Evolutionary conservation across 2,329 filamentous ascomycete species (phyloP).

Genomic region (Sporothrix curviconia): DNA sequence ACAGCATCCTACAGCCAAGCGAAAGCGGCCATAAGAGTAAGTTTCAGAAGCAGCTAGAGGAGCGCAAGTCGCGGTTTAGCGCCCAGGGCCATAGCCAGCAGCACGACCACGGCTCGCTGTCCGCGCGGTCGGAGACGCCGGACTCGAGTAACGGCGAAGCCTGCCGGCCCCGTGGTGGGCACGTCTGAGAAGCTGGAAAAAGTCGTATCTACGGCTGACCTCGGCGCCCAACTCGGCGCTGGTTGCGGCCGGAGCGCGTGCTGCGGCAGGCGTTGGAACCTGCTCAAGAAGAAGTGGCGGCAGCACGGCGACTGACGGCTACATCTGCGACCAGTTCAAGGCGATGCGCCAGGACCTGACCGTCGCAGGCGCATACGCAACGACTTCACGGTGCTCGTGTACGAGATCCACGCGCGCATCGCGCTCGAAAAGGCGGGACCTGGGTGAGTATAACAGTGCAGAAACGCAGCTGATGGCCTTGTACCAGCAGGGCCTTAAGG

Average conservation of each 20-base stretch:
- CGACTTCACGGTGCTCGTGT: conserved; percentile 91
- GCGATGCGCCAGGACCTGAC: conserved; percentile 96
- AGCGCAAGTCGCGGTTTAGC: conserved; percentile 82
- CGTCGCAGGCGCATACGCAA: conserved; percentile 94
- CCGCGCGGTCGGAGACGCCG: conserved; percentile 46
- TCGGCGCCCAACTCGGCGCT: conserved; percentile 80
- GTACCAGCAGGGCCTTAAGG: conserved; percentile 80
- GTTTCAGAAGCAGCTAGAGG: conserved; percentile 80
- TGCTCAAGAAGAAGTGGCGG: conserved; percentile 92
- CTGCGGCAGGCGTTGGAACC: conserved; percentile 77
- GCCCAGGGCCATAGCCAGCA: too few relatives aligned
- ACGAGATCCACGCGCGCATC: conserved; percentile 96
- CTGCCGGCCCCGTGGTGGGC: conserved; percentile 72
- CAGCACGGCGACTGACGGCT: conserved; percentile 89
- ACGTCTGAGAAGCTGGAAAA: conserved; percentile 79
- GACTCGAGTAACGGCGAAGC: conserved; percentile 25
- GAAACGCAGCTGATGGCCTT: conserved; percentile 92
- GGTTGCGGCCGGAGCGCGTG: conserved; percentile 75
- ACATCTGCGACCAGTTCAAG: conserved; percentile 99
- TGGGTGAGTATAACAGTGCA: conserved; percentile 99
- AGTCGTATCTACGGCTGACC: conserved; percentile 90
- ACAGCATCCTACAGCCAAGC: conserved; percentile 25
- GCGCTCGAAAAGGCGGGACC: conserved; percentile 95
- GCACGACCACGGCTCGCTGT: conserved; percentile 29
- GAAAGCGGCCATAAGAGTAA: conserved; percentile 61